A percentile compares a stretch with the other conserved stretches of the same genome.
Conservation (phyloP, 2,329 filamentous ascomycete species). For the Xylaria sp. region DNA sequence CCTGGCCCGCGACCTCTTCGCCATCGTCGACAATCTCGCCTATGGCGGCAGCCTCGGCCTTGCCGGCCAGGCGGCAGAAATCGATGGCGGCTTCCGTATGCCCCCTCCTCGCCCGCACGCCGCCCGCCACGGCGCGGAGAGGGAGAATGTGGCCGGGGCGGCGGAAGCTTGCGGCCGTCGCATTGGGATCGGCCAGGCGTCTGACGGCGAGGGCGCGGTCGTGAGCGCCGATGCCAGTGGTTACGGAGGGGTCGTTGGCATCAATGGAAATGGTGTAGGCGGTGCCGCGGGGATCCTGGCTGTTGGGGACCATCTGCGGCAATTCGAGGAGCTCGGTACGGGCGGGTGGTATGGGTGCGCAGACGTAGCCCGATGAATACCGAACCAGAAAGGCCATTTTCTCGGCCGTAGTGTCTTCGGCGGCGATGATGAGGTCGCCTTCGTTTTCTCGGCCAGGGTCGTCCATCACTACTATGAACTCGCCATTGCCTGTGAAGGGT, state of each 20-base stretch:
- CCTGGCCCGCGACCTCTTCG: slow-evolving; percentile 73
- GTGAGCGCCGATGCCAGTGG: slow-evolving; percentile 90
- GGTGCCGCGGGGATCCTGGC: slow-evolving; percentile 87
- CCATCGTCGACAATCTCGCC: slow-evolving; percentile 93
- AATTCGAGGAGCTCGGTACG: slow-evolving; percentile 79
- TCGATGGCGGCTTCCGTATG: slow-evolving; percentile 96
- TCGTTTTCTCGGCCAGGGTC: slow-evolving; percentile 94
- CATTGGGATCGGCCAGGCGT: slow-evolving; percentile 75
- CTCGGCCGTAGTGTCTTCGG: slow-evolving; percentile 81
- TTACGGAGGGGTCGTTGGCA: slow-evolving; percentile 75
- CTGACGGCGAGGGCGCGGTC: slow-evolving; percentile 87
- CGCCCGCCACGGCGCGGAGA: slow-evolving; percentile 80
- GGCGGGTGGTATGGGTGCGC: slow-evolving; percentile 79
- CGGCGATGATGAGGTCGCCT: slow-evolving; percentile 96
- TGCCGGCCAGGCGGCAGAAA: slow-evolving; percentile 86
- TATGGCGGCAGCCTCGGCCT: slow-evolving; percentile 81
- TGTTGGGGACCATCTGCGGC: slow-evolving; percentile 83
- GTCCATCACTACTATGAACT: slow-evolving; percentile 97
- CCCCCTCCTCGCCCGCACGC: slow-evolving; percentile 80
- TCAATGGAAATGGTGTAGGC: slow-evolving; percentile 95
- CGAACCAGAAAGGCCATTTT: slow-evolving; percentile 98
- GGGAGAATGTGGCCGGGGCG: slow-evolving; percentile 92
- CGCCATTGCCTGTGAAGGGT: slow-evolving; percentile 70
- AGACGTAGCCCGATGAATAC: slow-evolving; percentile 90
- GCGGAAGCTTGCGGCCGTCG: slow-evolving; percentile 72